Conservation (phyloP, 352 stramenopile species). For the Pythium periplocum region DNA sequence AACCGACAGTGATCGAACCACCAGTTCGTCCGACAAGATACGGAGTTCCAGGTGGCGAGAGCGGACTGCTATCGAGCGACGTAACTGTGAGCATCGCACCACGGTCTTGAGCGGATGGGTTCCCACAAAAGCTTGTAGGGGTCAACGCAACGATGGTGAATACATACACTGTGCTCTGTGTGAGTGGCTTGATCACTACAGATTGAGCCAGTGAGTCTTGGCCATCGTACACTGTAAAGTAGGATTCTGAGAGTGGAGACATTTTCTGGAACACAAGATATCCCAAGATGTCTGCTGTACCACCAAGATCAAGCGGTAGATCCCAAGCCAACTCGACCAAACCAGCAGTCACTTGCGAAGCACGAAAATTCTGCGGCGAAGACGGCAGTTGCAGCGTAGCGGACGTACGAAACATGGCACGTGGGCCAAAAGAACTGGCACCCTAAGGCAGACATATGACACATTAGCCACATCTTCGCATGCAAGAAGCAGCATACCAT, state of each 20-base stretch:
- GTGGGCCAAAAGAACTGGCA: conserved; percentile 19
- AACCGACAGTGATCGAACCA: conserved; percentile 38
- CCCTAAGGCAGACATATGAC: conserved; percentile 18
- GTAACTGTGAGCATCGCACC: conserved; percentile 24
- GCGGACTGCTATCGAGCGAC: conserved; percentile 27
- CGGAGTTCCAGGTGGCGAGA: conserved; percentile 21
- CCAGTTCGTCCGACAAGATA: conserved; percentile 24
- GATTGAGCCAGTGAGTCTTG: conserved; percentile 27
- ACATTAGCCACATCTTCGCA: background rate
- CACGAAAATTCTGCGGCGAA: conserved; percentile 28
- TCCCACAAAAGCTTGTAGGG: conserved; percentile 40
- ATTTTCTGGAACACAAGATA: conserved; percentile 50
- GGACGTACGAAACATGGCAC: conserved; percentile 18
- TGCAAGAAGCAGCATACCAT: background rate
- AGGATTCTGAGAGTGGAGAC: conserved; percentile 13
- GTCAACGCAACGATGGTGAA: conserved; percentile 48
- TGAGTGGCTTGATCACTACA: conserved; percentile 23
- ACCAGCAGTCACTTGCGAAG: conserved; percentile 32
- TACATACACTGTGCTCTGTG: conserved; percentile 24
- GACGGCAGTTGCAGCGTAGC: conserved; percentile 33
- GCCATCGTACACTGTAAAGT: conserved; percentile 49
- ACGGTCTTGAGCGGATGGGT: conserved; percentile 15
- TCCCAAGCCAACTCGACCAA: conserved; percentile 57
- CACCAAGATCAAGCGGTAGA: conserved; percentile 40
- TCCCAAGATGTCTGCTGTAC: conserved; percentile 27